These are phyloP conservation scores for Stentor roeselii DNA, from an alignment of 73 alveolate species.

Conservation along the genomic window DNA sequence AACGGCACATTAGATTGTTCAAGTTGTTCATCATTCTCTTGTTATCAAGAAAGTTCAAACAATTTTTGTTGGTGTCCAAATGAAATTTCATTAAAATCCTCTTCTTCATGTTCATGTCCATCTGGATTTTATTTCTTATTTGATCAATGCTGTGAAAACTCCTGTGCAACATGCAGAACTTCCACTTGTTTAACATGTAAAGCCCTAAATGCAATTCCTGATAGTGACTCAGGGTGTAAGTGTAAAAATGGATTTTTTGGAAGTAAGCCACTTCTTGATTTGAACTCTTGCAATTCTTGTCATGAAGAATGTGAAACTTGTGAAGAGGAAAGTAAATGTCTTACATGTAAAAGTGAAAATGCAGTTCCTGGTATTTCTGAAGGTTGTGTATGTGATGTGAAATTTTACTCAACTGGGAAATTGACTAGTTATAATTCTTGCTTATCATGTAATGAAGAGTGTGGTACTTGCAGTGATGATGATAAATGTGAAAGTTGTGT, in stretches of 20 bases:
- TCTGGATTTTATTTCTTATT: no score
- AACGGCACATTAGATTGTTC: background rate
- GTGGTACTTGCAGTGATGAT: background rate
- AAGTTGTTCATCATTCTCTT: background rate
- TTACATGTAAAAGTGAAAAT: background rate
- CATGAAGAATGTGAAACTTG: background rate
- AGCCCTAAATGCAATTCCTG: background rate
- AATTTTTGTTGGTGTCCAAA: background rate
- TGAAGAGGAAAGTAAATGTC: background rate
- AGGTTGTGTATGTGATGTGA: background rate
- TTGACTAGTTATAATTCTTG: background rate
- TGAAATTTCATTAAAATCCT: no score
- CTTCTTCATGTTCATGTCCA: no score
- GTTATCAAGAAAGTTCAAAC: background rate
- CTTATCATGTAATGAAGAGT: background rate
- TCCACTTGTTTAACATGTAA: background rate
- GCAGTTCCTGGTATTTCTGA: background rate
- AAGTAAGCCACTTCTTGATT: background rate
- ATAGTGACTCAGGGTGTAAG: background rate
- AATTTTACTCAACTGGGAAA: background rate
- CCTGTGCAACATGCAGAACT: no score
- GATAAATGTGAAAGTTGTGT: background rate
- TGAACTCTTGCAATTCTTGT: background rate
- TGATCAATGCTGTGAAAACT: no score
- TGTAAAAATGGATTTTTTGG: background rate